Evolutionary conservation across 192 early-diverging fungal genomes (phyloP), one percentile per base, ranked within the genome.

Genomic region (Glomus cerebriforme): DNA sequence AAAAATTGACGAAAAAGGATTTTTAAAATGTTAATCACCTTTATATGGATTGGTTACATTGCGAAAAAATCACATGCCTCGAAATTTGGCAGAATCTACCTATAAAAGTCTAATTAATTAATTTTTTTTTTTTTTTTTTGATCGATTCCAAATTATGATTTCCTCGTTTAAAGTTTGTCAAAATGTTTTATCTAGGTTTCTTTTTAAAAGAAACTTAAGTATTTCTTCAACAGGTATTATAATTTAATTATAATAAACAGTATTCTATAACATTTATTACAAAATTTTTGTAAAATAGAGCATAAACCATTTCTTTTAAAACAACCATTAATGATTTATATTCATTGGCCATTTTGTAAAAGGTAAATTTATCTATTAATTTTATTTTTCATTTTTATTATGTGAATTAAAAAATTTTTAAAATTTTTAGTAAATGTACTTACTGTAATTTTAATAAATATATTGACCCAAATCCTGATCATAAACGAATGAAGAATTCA

Each of bases 371-470:
- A 9, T 47, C 12, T 4, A 17, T n/a, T 12, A 17, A 62, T 37
- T 8, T 64, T 3, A 29, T 15, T 24, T 66, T 27, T 24, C 17
- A 31, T 35, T 43, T 35, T 29, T 26, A 4, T 63, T 8, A 45
- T 54, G 27, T 31, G 5, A 15, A 26, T 72, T 19, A 29, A n/a
- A 72, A n/a, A n/a, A n/a, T n/a, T n/a, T n/a, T n/a, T n/a, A n/a
- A n/a, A n/a, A 59, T 27, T 45, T 4, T 31, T 59, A 86, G 87
- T 63, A 87, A 88, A 80, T 89, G 88, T 60, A 88, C 86, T 1
- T 89, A 89, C 27, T 89, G 88, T 67, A 88, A 88, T 70, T 89
- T 89, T 69, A 89, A 89, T 75, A 89, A 89, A 58, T 89, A 89
- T 60, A 79, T 88, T 9, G 83, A 88, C 32, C 85, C 87, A 2